Base-by-base conservation (phyloP, 2,329 filamentous ascomycete species). In the Tolypocladium nubicola region DNA sequence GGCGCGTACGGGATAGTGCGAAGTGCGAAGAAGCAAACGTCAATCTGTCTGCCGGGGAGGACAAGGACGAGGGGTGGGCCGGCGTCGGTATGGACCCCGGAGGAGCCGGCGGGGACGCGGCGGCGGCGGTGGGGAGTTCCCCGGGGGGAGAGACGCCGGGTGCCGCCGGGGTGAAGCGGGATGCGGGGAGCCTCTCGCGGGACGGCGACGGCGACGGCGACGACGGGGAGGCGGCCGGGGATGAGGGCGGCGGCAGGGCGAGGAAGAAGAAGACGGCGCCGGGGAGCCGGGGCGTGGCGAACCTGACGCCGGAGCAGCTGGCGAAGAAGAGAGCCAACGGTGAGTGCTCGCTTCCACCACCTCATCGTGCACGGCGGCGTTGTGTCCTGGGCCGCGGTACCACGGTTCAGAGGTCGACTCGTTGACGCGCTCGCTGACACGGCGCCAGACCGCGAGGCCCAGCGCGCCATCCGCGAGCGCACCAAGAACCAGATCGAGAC, bases 391-490 rank as follows among this genome's bases (percentile, higher is more conserved):
- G 53, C 39, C 50, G 49, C 43, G 37, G 45, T 45, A 57, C 13
- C 43, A 8, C 7, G 7, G 30, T 33, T 8, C 30, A 9, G 7
- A 1, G 30, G 30, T 33, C 30, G 30, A 9, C 30, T 33, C 26
- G 26, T 9, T 9, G 30, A 4, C 26, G 4, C 13, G 45, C 26
- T n/a, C 14, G 30, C 47, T 50, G 7, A 50, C 47, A 8, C 0
- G 50, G 30, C 58, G 50, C 19, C 84, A 81, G 90, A 95, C 69
- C 85, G 90, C 58, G 89, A 95, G 71, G 90, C 90, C 37, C 90
- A 96, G 70, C 82, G 90, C 53, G 89, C 89, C 43, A 94, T 95
- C 59, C 81, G 90, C 47, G 88, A 93, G 74, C 83, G 90, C 57
- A 94, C 89, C 35, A 90, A 87, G 73, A 82, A 84, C 58, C 87